Base-by-base conservation (phyloP, 441 rosid species). In the Kokia cookei region DNA sequence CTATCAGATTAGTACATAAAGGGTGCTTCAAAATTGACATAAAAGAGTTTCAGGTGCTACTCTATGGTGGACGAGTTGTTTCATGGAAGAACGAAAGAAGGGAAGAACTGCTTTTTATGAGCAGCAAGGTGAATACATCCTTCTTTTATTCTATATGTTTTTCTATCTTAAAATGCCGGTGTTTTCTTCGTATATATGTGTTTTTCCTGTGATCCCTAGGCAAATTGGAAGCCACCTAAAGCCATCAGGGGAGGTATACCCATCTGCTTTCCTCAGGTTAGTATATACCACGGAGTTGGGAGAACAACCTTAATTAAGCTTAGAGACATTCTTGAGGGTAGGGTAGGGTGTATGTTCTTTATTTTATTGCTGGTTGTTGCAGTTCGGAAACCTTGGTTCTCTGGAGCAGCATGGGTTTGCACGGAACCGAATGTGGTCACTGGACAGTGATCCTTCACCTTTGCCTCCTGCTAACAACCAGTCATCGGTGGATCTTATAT, bases 61-160 rank as follows among this genome's bases (percentile, higher is more conserved):
- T 91, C 5, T 82, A 83, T 68, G 98, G 99, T 13, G 99, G 96
- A 55, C 98, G 93, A 79, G 93, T 95, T 27, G 84, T 90, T 79
- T 95, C 99, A 24, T 95, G 98, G 99, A 95, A 95, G 84, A 95
- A 91, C 72, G 93, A 91, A 64, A 79, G 91, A 74, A 84, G 93
- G 76, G 96, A 95, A 82, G 96, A 93, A 77, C 78, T 95, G 61
- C 94, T 93, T 75, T 95, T 78, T 74, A 86, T 80, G 89, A 95
- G 97, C 87, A 91, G 83, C 81, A 94, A 92, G 94, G 98, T 94
- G 70, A 60, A 54, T 42, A n/a, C 1, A 53, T 58, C 64, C 40
- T 60, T 72, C 45, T 69, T 12, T 64, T 68, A 14, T 37, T 24
- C 14, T 54, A 24, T 54, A 24, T 12, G 12, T 43, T 19, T 32